phyloP scores from a whole-genome alignment of 495 filamentous ascomycete species.

The Lophiostoma macrostomum region DNA sequence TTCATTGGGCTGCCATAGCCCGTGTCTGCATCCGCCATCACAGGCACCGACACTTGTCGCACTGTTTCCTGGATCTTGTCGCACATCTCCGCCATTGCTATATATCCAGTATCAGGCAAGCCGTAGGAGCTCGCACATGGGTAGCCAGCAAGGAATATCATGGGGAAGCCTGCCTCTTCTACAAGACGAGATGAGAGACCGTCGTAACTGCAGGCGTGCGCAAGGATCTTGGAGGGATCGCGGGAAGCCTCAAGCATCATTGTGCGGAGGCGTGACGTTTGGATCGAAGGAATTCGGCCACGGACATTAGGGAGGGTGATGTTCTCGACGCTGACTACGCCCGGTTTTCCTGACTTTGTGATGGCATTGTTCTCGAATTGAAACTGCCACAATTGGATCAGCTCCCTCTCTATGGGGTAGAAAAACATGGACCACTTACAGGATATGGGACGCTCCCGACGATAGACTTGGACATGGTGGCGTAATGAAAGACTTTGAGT shows the following conservation, averaged over 20 bases:
- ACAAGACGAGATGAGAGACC: slow-evolving; percentile 44
- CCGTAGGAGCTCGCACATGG: slow-evolving; percentile 40
- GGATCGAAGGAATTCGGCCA: not conserved
- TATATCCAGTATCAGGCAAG: slow-evolving; percentile 47
- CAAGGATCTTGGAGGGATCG: slow-evolving; percentile 43
- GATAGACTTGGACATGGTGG: too few relatives aligned
- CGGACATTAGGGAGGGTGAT: not conserved
- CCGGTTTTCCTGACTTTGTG: too few relatives aligned
- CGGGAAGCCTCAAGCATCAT: slow-evolving; percentile 43
- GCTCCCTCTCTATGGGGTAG: too few relatives aligned
- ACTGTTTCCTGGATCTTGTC: slow-evolving; percentile 44
- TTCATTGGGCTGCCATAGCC: not conserved
- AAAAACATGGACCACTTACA: too few relatives aligned
- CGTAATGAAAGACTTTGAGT: too few relatives aligned
- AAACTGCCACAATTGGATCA: too few relatives aligned
- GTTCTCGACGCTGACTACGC: too few relatives aligned
- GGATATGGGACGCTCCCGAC: too few relatives aligned
- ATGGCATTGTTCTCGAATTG: too few relatives aligned
- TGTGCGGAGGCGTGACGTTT: slow-evolving; percentile 38
- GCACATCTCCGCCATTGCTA: slow-evolving; percentile 47
- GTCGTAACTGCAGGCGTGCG: slow-evolving; percentile 44
- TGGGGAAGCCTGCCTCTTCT: slow-evolving; percentile 45
- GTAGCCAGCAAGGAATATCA: slow-evolving; percentile 43
- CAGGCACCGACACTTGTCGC: slow-evolving; percentile 39
- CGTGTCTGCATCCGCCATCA: slow-evolving; percentile 43